A percentile compares a stretch with the other conserved stretches of the same genome.
These are phyloP conservation scores for Metschnikowia proteae DNA, from an alignment of 805 yeast genomes.

Conservation along the genomic window DNA sequence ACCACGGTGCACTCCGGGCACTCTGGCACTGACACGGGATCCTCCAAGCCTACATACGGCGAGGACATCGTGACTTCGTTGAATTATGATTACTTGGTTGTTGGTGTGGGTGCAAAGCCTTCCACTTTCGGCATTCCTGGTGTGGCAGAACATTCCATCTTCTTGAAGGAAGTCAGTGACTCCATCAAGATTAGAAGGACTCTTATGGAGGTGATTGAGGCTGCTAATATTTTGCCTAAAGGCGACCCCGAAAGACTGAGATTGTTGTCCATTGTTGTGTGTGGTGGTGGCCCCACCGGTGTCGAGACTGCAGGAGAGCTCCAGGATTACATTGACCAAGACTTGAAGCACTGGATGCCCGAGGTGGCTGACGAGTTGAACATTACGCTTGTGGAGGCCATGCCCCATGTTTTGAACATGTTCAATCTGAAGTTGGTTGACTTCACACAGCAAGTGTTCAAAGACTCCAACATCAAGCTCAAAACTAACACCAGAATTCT, in stretches of 20 bases:
- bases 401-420: slow-evolving; percentile 80
- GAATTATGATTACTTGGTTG: slow-evolving; percentile 77
- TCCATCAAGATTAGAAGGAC: slow-evolving; percentile 79
- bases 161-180: slow-evolving; percentile 86
- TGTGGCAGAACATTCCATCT: slow-evolving; percentile 81
- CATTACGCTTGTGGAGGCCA: slow-evolving; percentile 84
- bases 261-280: slow-evolving; percentile 82
- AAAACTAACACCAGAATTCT: slow-evolving; percentile 85
- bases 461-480: slow-evolving; percentile 63
- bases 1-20: slow-evolving; percentile 54
- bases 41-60: slow-evolving; percentile 37
- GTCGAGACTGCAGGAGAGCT: slow-evolving; percentile 96
- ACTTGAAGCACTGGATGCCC: slow-evolving; percentile 85
- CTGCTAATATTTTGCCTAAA: slow-evolving; percentile 75
- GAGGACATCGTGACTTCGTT: slow-evolving; percentile 46
- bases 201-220: slow-evolving; percentile 83
- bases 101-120: slow-evolving; percentile 94
- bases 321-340: slow-evolving; percentile 92
- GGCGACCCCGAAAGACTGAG: slow-evolving; percentile 78
- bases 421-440: slow-evolving; percentile 65
- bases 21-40: slow-evolving; percentile 47
- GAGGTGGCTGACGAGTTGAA: slow-evolving; percentile 75
- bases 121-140: slow-evolving; percentile 95
- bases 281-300: slow-evolving; percentile 99
- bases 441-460: slow-evolving; percentile 78